Conservation (phyloP, 1,284 basidiomycete species). For the Tetrapyrgos nigripes region DNA sequence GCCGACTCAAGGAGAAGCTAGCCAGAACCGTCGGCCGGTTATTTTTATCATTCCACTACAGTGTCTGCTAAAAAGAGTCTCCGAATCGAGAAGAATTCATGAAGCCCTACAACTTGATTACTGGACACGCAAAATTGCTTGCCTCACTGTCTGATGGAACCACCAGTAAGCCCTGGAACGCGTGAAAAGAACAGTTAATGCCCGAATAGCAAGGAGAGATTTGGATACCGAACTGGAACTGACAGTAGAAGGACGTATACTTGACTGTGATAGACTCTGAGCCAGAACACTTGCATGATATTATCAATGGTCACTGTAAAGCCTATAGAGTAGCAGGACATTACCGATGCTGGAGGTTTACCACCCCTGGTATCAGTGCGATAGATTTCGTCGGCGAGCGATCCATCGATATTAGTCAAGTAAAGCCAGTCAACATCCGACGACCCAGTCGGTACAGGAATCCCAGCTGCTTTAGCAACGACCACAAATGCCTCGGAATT, state of each 20-base stretch:
- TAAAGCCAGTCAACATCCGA: conserved; percentile 64
- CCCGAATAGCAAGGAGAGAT: too few species aligned
- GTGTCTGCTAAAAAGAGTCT: too few species aligned
- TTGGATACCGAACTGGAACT: neutral
- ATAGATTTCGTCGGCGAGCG: conserved; percentile 58
- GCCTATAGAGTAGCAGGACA: conserved; percentile 20
- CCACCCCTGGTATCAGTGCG: conserved; percentile 64
- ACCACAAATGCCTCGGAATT: conserved; percentile 55
- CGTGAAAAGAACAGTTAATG: neutral
- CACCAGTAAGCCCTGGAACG: conserved; percentile 11
- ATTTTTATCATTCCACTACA: too few species aligned
- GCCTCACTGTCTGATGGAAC: neutral
- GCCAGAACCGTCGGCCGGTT: too few species aligned
- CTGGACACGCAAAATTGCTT: too few species aligned
- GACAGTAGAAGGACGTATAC: conserved; percentile 17
- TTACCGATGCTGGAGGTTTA: conserved; percentile 62
- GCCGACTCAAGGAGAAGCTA: too few species aligned
- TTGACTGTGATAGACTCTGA: conserved; percentile 10
- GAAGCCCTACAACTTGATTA: too few species aligned
- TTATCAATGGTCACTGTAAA: neutral
- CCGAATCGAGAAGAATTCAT: too few species aligned
- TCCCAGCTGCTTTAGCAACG: conserved; percentile 46
- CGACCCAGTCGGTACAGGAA: conserved; percentile 51
- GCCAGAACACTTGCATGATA: conserved; percentile 11
- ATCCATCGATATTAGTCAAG: conserved; percentile 52